These are phyloP conservation scores for Blastobotrys ciferrii DNA, from an alignment of 1,139 yeast genomes.

Conservation along the genomic window DNA sequence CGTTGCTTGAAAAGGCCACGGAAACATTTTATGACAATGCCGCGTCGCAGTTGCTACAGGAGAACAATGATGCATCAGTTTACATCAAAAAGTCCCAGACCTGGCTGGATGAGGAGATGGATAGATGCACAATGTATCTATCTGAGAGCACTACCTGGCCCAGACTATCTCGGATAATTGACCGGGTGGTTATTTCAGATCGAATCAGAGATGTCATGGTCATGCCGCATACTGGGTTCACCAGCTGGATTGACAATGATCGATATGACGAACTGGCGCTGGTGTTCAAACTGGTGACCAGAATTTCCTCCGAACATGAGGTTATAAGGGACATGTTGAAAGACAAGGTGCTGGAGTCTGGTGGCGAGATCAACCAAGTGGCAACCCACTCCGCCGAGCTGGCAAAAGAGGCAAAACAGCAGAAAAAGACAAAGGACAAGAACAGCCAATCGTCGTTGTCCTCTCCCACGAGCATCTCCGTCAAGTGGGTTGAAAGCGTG, in stretches of 20 bases:
- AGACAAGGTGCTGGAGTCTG: slow-evolving; percentile 47
- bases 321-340: slow-evolving; percentile 52
- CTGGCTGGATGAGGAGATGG: slow-evolving; percentile 58
- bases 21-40: slow-evolving; percentile 53
- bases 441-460: slow-evolving; percentile 32
- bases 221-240: slow-evolving; percentile 54
- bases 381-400: slow-evolving; percentile 24
- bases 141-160: slow-evolving; percentile 52
- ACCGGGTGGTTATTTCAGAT: slow-evolving; percentile 60
- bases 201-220: slow-evolving; percentile 54
- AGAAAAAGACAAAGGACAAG: slow-evolving; percentile 36
- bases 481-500: slow-evolving; percentile 66
- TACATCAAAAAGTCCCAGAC: slow-evolving; percentile 55
- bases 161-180: slow-evolving; percentile 55
- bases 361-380: slow-evolving; percentile 38
- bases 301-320: slow-evolving; percentile 55
- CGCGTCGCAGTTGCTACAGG: slow-evolving; percentile 43
- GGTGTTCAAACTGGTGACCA: slow-evolving; percentile 49
- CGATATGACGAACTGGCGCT: slow-evolving; percentile 43
- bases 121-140: slow-evolving; percentile 53
- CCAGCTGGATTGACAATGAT: slow-evolving; percentile 50
- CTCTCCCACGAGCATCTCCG: slow-evolving; percentile 53
- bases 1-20: slow-evolving; percentile 55
- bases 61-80: slow-evolving; percentile 47
- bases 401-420: slow-evolving; percentile 26